Evolutionary conservation across 2,329 filamentous ascomycete genomes (phyloP).

Genomic region (Botryotinia globosa): DNA sequence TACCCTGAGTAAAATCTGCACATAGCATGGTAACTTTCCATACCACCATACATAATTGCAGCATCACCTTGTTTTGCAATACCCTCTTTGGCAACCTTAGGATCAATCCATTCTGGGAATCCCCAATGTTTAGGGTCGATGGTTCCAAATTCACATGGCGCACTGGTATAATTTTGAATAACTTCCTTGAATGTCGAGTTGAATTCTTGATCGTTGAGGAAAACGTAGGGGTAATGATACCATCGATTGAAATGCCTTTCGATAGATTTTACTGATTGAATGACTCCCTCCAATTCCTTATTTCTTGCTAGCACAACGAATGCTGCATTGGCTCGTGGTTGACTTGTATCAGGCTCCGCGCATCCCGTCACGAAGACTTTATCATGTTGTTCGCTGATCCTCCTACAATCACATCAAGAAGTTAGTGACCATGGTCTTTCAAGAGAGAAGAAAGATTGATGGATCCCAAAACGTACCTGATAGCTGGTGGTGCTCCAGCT

Average conservation of each 20-base stretch:
- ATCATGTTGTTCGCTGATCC: conserved; percentile 96
- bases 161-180: conserved; percentile 86
- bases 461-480: conserved; percentile 60
- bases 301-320: conserved; percentile 96
- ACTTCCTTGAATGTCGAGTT: conserved; percentile 89
- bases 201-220: conserved; percentile 96
- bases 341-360: conserved; percentile 72
- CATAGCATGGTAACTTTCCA: conserved; percentile 99
- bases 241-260: conserved; percentile 98
- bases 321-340: conserved; percentile 84
- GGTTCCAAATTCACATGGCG: conserved; percentile 85
- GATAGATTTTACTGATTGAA: conserved; percentile 96
- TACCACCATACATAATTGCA: conserved; percentile 98
- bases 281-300: conserved; percentile 91
- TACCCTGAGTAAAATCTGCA: conserved; percentile 98
- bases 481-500: conserved; percentile 80
- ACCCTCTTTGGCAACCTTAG: conserved; percentile 89
- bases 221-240: conserved; percentile 98
- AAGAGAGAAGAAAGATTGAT: neutral
- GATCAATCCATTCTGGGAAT: conserved; percentile 93
- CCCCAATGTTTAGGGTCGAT: conserved; percentile 92
- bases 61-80: conserved; percentile 95
- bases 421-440: conserved; percentile 23
- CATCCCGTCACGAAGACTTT: conserved; percentile 95
- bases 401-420: conserved; percentile 50